Evolutionary conservation across 2,329 filamentous ascomycete species (phyloP), one percentile per base, ranked within the genome.

Genomic region (Periconia sp.): DNA sequence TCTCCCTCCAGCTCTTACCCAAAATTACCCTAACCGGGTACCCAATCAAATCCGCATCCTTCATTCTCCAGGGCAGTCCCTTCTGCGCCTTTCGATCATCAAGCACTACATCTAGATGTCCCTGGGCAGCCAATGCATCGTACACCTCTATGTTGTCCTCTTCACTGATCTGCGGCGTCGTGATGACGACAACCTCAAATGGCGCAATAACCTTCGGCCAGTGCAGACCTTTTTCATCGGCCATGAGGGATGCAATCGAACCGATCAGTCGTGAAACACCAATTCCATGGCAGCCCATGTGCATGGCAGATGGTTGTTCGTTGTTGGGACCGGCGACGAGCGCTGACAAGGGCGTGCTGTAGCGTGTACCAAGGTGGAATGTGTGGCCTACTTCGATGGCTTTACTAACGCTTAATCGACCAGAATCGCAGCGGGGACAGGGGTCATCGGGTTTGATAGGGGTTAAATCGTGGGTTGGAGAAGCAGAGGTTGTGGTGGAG

Each of bases 241-340:
- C 81, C 10, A 91, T 79, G 40, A 88, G 82, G 58, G 93, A 88
- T 1, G 92, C 92, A 1, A 94, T 85, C 1, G 94, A 91, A 9
- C 88, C 92, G 56, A 99, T 87, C 63, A 99, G 86, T 43, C 94
- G 88, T 6, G 92, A 96, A 17, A 99, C 85, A 1, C 94, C 94
- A 56, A 99, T 95, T 1, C 94, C 94, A 69, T 97, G 91, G 71
- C 94, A 99, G 51, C 94, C 94, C 94, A 99, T 99, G 60, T 96
- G 85, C 66, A 96, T 82, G 0, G 86, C 80, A 0, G 85, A 79
- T 9, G 72, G 71, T 15, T 74, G 59, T 30, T 40, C 56, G 61
- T 58, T 31, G 61, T 65, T 23, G 76, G 81, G 23, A 79, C 63
- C 61, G 14, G 78, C 76, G 2, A 94, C 82, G 1, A 75, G 79